Evolutionary conservation across 257 asterid species (phyloP), one percentile per base, ranked within the genome.

Genomic region (Parsonsia alboflavescens): DNA sequence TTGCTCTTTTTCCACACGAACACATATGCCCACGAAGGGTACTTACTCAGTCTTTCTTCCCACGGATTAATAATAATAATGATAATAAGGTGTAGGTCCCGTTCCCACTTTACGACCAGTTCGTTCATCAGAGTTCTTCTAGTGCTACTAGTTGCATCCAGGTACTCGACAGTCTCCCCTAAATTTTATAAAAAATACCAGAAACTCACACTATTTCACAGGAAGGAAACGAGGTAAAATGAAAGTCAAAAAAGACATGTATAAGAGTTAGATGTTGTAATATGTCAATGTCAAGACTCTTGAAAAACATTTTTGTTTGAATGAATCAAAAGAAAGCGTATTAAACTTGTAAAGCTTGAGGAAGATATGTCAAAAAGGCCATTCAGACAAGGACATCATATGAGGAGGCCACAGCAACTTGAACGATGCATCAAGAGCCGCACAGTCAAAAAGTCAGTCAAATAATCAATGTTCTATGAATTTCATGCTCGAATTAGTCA

Each of bases 331-430:
- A 39, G 58, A 58, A 57, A 42, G n/a, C 65, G 76, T 33, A 4
- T 56, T 26, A 39, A 72, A 53, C 16, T 42, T 13, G 67, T 15
- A n/a, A n/a, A 22, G n/a, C 42, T 39, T 4, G 21, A 6, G 39
- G 52, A 70, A 16, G 28, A 70, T 21, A 5, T 54, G 30, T 56
- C 63, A 53, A 54, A 70, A 54, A n/a, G 66, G 75, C 42, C n/a
- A n/a, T 72, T 72, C 54, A 13, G 64, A 54, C 6, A n/a, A 54
- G 33, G 54, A 71, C 50, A 52, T 26, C n/a, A 28, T 46, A 6
- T 3, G 17, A 48, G 21, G 21, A 70, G 44, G 36, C 5, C 36
- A 5, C 44, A 33, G 3, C 44, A 33, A 48, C 15, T 30, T 13
- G 28, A 30, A 58, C 2, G 39, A 33, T 15, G 63, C 3, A 15